These are phyloP conservation scores for Apocynum venetum DNA, from an alignment of 257 asterid species.

Conservation along the genomic window DNA sequence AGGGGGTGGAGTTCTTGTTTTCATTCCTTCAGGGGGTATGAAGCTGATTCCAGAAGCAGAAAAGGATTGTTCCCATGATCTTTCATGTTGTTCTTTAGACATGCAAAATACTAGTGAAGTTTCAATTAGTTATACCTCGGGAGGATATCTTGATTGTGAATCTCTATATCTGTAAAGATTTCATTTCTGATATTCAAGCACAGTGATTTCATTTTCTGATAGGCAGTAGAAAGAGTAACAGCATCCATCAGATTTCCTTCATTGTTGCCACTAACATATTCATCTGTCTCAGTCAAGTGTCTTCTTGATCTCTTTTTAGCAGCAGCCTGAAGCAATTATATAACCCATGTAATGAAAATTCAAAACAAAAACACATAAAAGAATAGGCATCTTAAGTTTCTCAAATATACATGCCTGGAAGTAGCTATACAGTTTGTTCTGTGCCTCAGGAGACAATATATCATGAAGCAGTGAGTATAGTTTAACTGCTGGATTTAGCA, in stretches of 20 bases:
- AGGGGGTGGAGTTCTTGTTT: background rate
- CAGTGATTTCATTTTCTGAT: slow-evolving; percentile 44
- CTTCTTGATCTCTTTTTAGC: slow-evolving; percentile 51
- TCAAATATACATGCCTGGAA: slow-evolving; percentile 36
- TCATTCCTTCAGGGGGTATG: background rate
- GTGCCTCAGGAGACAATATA: slow-evolving; percentile 49
- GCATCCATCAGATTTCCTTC: slow-evolving; percentile 42
- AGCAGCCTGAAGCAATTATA: slow-evolving; percentile 34
- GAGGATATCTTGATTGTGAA: slow-evolving; percentile 50
- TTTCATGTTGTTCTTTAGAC: background rate
- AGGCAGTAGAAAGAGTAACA: slow-evolving; percentile 40
- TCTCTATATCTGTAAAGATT: slow-evolving; percentile 46
- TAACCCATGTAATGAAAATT: slow-evolving; percentile 4
- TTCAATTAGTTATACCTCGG: slow-evolving; percentile 36
- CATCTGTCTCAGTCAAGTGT: slow-evolving; percentile 52
- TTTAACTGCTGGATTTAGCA: slow-evolving; percentile 45
- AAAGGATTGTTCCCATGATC: background rate
- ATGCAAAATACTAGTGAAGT: background rate
- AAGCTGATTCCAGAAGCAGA: background rate
- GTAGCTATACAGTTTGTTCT: slow-evolving; percentile 39
- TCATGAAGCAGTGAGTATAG: slow-evolving; percentile 43
- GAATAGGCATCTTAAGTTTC: slow-evolving; percentile 4
- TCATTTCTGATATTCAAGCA: slow-evolving; percentile 45
- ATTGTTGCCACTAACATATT: slow-evolving; percentile 45
- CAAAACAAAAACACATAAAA: slow-evolving; percentile 4